Percentiles rank a stretch among this genome's conserved stretches.
These are phyloP conservation scores for Aaosphaeria pasadenensis DNA, from an alignment of 2,329 filamentous ascomycete genomes.

Conservation along the genomic window DNA sequence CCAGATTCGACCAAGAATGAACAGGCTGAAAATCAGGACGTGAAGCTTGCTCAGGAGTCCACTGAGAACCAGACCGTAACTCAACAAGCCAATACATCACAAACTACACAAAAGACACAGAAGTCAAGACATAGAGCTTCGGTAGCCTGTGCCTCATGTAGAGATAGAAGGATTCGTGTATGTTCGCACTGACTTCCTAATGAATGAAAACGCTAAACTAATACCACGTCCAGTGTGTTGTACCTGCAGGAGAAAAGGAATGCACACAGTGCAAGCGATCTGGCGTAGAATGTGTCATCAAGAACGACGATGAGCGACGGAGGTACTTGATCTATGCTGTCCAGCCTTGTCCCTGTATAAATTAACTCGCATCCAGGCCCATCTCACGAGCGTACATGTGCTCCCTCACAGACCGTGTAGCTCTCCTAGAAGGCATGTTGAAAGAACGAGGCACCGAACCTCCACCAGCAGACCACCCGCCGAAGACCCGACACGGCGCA, in stretches of 20 bases:
- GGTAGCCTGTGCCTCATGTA: constrained; percentile 55
- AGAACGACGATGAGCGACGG: constrained; percentile 56
- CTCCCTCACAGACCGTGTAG: constrained; percentile 54
- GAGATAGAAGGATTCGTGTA: constrained; percentile 44
- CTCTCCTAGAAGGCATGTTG: constrained; percentile 52
- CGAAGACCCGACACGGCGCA: constrained; percentile 44
- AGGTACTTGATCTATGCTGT: constrained; percentile 38
- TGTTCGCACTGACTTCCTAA: constrained; percentile 5
- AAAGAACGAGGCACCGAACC: constrained; percentile 49
- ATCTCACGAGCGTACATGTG: constrained; percentile 60
- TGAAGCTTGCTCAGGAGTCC: constrained; percentile 9
- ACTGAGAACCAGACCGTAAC: constrained; percentile 2
- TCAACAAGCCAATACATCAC: constrained; percentile 7
- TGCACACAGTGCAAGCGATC: constrained; percentile 54
- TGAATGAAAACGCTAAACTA: constrained; percentile 1
- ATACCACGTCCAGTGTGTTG: constrained; percentile 46
- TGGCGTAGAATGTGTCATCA: constrained; percentile 54
- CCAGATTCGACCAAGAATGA: constrained; percentile 9
- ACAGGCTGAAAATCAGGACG: constrained; percentile 12
- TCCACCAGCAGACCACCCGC: constrained; percentile 53
- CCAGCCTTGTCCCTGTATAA: background rate
- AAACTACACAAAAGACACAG: constrained; percentile 19
- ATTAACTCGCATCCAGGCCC: constrained; percentile 39
- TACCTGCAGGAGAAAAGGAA: constrained; percentile 49
- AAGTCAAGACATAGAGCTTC: constrained; percentile 47